These are phyloP conservation scores for Cystobasidium sp. DNA, from an alignment of 1,284 basidiomycete species.

Conservation along the genomic window DNA sequence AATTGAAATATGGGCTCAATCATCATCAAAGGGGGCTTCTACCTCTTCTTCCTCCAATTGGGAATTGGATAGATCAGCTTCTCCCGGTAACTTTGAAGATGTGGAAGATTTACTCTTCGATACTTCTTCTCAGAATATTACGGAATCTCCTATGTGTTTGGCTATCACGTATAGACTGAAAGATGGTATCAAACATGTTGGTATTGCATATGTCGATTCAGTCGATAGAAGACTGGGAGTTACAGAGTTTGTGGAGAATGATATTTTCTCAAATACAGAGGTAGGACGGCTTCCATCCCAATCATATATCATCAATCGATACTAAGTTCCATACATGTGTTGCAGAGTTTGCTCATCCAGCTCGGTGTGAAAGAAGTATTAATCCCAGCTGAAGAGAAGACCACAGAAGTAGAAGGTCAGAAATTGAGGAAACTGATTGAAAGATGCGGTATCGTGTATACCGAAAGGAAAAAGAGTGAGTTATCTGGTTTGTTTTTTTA, in stretches of 20 bases:
- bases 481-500: slow-evolving; percentile 35
- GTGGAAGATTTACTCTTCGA: slow-evolving; percentile 93
- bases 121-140: slow-evolving; percentile 66
- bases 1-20: slow-evolving; percentile 71
- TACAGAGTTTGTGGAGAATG: slow-evolving; percentile 91
- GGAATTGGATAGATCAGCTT: slow-evolving; percentile 66
- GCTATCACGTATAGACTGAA: slow-evolving; percentile 77
- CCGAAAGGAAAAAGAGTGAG: slow-evolving; percentile 81
- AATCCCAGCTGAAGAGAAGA: slow-evolving; percentile 62
- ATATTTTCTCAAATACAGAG: slow-evolving; percentile 93
- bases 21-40: slow-evolving; percentile 35
- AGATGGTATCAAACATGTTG: slow-evolving; percentile 61
- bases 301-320: not conserved
- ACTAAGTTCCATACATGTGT: not conserved
- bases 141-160: slow-evolving; percentile 86
- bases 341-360: slow-evolving; percentile 75
- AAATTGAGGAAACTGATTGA: slow-evolving; percentile 85
- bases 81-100: slow-evolving; percentile 90
- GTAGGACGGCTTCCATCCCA: slow-evolving; percentile 59
- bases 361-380: slow-evolving; percentile 92
- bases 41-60: slow-evolving; percentile 47
- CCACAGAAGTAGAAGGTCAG: slow-evolving; percentile 76
- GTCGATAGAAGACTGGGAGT: slow-evolving; percentile 64
- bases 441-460: slow-evolving; percentile 86
- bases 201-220: slow-evolving; percentile 64